phyloP scores from a whole-genome alignment of 1,284 basidiomycete species.

The Ustilago lituana region DNA sequence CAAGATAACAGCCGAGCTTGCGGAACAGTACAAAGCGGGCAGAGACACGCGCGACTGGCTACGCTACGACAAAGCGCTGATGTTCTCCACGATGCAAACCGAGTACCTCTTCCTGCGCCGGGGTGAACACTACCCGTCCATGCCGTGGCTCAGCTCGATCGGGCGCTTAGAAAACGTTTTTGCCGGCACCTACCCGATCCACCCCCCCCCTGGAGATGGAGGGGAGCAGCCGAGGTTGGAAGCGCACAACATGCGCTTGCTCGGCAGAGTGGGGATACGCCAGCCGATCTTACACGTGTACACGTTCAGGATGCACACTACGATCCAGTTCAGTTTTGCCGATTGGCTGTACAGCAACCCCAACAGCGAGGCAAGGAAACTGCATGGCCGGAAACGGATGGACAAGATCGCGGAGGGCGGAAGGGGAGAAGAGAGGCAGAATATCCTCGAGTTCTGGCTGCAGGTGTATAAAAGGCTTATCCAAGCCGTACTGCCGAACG shows the following conservation, averaged over 20 bases:
- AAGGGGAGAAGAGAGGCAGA: not conserved
- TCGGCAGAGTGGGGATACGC: constrained; percentile 27
- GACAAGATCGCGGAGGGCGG: not conserved
- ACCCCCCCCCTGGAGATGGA: too few species aligned
- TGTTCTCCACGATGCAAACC: constrained; percentile 33
- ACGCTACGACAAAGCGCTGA: constrained; percentile 19
- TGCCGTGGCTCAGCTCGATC: constrained; percentile 38
- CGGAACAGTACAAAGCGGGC: constrained; percentile 14
- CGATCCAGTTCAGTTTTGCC: constrained; percentile 30
- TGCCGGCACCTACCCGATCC: constrained; percentile 8
- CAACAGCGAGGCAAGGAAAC: not conserved
- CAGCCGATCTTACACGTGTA: constrained; percentile 46
- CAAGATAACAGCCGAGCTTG: constrained; percentile 1
- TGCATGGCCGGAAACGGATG: not conserved
- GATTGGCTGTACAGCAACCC: constrained; percentile 28
- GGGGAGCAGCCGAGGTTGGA: not conserved
- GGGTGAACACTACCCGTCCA: constrained; percentile 29
- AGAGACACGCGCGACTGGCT: constrained; percentile 24
- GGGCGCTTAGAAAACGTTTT: constrained; percentile 22
- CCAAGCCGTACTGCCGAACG: constrained; percentile 9
- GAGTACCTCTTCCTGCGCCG: constrained; percentile 28
- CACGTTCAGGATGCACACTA: constrained; percentile 10
- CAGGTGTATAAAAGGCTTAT: constrained; percentile 18
- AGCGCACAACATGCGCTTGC: constrained; percentile 7
- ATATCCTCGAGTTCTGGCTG: constrained; percentile 33